These are phyloP conservation scores for Thielaviopsis euricoi DNA, from an alignment of 2,329 filamentous ascomycete genomes.

Conservation along the genomic window DNA sequence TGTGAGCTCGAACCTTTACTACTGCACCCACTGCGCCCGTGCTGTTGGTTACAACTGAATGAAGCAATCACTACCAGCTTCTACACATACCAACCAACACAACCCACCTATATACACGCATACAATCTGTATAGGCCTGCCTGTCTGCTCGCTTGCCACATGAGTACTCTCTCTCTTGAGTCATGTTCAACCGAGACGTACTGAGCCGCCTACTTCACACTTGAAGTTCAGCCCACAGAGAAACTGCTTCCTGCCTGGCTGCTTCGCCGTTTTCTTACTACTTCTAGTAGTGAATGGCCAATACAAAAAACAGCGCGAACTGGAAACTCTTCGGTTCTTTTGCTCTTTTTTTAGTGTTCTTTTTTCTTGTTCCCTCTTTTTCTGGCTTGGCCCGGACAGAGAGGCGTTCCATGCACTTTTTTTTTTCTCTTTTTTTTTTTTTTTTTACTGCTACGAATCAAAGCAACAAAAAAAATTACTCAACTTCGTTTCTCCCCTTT, in stretches of 20 bases:
- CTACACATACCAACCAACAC: no score
- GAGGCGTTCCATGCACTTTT: neutral
- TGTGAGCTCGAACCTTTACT: slow-evolving; percentile 48
- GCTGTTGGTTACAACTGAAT: slow-evolving; percentile 46
- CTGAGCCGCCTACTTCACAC: no score
- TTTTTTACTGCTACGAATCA: neutral
- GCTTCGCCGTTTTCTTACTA: no score
- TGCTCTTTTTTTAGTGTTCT: neutral
- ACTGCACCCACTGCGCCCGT: slow-evolving; percentile 43
- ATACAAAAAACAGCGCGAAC: no score
- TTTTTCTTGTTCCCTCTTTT: neutral
- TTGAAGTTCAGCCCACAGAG: no score
- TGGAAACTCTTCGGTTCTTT: no score
- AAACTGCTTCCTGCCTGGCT: no score
- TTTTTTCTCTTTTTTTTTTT: neutral
- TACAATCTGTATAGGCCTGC: neutral
- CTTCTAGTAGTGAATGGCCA: no score
- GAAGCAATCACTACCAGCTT: neutral
- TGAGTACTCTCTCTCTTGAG: no score
- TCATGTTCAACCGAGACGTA: no score
- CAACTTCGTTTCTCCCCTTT: neutral
- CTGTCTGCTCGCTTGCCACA: no score
- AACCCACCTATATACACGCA: neutral
- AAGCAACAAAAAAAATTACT: neutral
- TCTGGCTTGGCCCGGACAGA: neutral